Conservation (phyloP, 192 early-diverging fungal genomes). For the Spizellomyces punctatus region DNA sequence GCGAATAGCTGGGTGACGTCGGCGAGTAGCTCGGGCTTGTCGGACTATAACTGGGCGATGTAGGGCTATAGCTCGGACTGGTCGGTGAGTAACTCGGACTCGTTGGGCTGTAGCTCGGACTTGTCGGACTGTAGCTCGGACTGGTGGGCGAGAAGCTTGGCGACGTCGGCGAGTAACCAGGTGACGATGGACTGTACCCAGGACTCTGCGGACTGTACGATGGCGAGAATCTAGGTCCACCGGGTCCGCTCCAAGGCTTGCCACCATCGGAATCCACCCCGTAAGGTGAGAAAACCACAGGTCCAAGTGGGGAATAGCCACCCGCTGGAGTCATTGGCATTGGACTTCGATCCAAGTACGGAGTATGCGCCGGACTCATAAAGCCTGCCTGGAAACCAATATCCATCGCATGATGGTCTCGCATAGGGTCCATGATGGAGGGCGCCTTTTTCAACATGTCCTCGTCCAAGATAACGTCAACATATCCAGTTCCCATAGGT, state of each 20-base stretch:
- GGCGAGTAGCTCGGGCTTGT: conserved; percentile 77
- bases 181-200: conserved; percentile 64
- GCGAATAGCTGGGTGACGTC: conserved; percentile 73
- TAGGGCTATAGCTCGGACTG: conserved; percentile 59
- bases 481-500: conserved; percentile 91
- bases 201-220: conserved; percentile 67
- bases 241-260: conserved; percentile 53
- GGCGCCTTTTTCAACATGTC: conserved; percentile 79
- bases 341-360: conserved; percentile 64
- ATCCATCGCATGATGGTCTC: conserved; percentile 1
- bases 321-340: conserved; percentile 39
- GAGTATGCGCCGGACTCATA: conserved; percentile 78
- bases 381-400: conserved; percentile 36
- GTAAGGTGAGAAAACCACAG: conserved; percentile 84
- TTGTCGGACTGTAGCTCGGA: conserved; percentile 75
- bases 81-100: conserved; percentile 67
- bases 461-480: conserved; percentile 92
- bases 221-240: conserved; percentile 49
- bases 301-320: conserved; percentile 57
- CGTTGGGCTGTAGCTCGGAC: conserved; percentile 65
- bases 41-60: conserved; percentile 57
- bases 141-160: conserved; percentile 77
- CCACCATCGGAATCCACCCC: conserved; percentile 73
- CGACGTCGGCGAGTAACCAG: conserved; percentile 67
- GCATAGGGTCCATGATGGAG: conserved; percentile 8